These are phyloP conservation scores for Neonectria coccinea DNA, from an alignment of 2,329 filamentous ascomycete species.

Conservation along the genomic window DNA sequence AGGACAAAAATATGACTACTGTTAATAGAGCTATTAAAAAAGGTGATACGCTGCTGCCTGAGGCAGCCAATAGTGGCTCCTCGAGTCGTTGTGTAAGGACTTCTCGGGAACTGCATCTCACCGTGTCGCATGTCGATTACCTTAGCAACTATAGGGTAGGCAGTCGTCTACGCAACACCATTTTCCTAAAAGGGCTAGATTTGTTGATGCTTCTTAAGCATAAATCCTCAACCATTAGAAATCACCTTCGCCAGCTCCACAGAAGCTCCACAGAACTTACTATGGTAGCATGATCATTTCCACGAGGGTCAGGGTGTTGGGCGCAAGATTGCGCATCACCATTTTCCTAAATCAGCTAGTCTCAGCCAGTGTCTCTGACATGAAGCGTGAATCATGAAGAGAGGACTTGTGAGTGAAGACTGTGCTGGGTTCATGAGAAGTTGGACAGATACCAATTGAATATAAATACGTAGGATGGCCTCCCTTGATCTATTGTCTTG, in stretches of 20 bases:
- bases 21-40: too few species aligned
- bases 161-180: conserved; percentile 1
- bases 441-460: background rate
- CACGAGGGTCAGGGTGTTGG: too few species aligned
- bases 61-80: too few species aligned
- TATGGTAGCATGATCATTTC: background rate
- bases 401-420: background rate
- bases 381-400: background rate
- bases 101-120: background rate
- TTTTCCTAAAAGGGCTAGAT: conserved; percentile 4
- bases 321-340: conserved; percentile 8
- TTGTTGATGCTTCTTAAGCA: background rate
- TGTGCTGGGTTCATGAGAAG: too few species aligned
- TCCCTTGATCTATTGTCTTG: background rate
- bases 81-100: background rate
- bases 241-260: background rate
- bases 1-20: too few species aligned
- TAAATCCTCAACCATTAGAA: background rate
- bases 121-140: background rate
- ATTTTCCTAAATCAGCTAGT: conserved; percentile 27
- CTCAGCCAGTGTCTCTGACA: background rate
- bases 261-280: background rate
- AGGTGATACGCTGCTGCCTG: too few species aligned
- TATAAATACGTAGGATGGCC: background rate
- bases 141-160: background rate